Percentiles rank a stretch among this genome's conserved stretches.
Conservation (phyloP, 2,329 filamentous ascomycete species). For the Fusarium torreyae region DNA sequence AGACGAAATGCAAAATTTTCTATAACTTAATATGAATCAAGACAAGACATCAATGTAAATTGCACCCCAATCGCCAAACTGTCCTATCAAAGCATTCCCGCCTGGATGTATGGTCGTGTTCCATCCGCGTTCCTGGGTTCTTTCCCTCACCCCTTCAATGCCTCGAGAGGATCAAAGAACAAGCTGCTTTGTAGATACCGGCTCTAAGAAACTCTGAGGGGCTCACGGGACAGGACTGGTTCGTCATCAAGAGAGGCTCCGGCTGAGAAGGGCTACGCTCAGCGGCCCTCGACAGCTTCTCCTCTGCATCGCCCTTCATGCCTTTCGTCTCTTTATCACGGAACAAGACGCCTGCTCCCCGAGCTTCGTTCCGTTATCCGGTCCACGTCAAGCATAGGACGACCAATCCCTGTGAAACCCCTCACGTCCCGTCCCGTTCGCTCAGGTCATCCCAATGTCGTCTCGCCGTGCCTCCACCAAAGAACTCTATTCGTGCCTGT, state of each 20-base stretch:
- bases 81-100: constrained; percentile 63
- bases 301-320: constrained; percentile 27
- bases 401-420: constrained; percentile 27
- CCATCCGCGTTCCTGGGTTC: constrained; percentile 39
- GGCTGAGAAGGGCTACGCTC: constrained; percentile 23
- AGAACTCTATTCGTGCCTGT: constrained; percentile 35
- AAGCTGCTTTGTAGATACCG: constrained; percentile 51
- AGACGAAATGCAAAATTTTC: constrained; percentile 32
- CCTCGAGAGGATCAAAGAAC: constrained; percentile 41
- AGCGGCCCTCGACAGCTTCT: constrained; percentile 24
- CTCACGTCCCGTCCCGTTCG: constrained; percentile 30
- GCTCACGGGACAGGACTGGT: constrained; percentile 28
- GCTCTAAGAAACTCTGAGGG: constrained; percentile 41
- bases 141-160: constrained; percentile 23
- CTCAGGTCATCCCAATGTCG: constrained; percentile 29
- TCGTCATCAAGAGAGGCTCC: constrained; percentile 34
- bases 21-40: constrained; percentile 44
- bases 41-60: constrained; percentile 58
- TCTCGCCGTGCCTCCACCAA: constrained; percentile 35
- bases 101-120: constrained; percentile 56
- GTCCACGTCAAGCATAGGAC: constrained; percentile 39
- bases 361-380: constrained; percentile 46
- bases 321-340: constrained; percentile 37
- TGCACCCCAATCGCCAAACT: constrained; percentile 68
- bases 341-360: constrained; percentile 43